Evolutionary conservation across 352 stramenopile species (phyloP), one percentile per base, ranked within the genome.

Genomic region (Aphanomyces euteiches): DNA sequence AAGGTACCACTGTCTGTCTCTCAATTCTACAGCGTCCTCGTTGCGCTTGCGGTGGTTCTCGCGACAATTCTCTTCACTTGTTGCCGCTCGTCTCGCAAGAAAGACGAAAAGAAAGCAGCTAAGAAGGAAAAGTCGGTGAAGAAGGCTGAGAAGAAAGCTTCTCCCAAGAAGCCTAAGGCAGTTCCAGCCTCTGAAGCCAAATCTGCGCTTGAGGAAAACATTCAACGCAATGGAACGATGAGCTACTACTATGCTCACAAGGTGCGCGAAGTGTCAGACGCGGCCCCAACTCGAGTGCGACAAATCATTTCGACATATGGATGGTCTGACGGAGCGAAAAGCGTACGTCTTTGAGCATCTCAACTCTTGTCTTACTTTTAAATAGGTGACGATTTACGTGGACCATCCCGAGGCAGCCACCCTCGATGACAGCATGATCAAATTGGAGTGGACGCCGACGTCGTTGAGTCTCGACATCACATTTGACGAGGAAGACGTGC

Each of bases 241-340:
- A 93, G 85, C 77, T 95, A 95, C 77, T 93, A 92, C 74, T 95
- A 93, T 73, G 77, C 83, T 8, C 85, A 90, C 75, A 69, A 72
- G 34, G 36, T 63, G 17, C 78, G 72, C 64, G 73, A 78, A 13
- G 50, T 70, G 37, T 78, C 77, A 13, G 28, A 28, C 28, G 66
- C 69, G 36, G 41, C 61, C 7, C 65, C 77, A 28, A 61, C 78
- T 36, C 67, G 71, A 41, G 61, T 82, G 48, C 77, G 76, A 34
- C 90, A 89, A 71, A 81, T 78, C 28, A 80, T 77, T 34, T 91
- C 85, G 28, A 84, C 83, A 12, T 95, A 92, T 70, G 83, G 85
- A 67, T 95, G 87, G 87, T 89, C 77, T 17, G 84, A 93, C 73
- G 76, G 67, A 48, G 90, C 89, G 72, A 79, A 83, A 65, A 86